A percentile compares a stretch with the other conserved stretches of the same genome.
Evolutionary conservation across 441 rosid genomes (phyloP).

Genomic region (Hura crepitans): DNA sequence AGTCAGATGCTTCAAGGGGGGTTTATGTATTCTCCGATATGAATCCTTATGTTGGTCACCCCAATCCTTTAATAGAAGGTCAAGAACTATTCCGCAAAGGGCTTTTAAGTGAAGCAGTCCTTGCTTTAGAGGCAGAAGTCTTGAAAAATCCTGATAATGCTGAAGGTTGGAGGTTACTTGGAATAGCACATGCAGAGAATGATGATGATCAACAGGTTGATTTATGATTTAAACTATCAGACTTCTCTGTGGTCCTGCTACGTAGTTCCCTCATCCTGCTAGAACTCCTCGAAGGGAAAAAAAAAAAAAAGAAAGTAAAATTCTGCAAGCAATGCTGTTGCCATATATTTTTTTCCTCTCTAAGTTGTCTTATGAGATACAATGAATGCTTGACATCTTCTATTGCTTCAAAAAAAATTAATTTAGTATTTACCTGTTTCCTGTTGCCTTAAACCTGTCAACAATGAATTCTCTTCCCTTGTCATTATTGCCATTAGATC

Average conservation of each 20-base stretch:
- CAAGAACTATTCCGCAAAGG: slow-evolving; percentile 94
- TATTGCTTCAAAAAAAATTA: neutral
- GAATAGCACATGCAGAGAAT: slow-evolving; percentile 96
- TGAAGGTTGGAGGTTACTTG: slow-evolving; percentile 99
- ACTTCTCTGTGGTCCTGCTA: neutral
- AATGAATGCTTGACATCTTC: neutral
- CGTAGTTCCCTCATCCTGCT: neutral
- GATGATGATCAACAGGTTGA: slow-evolving; percentile 98
- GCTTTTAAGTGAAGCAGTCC: slow-evolving; percentile 97
- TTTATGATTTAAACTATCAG: neutral
- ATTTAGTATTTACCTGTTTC: neutral
- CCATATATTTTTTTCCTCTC: neutral
- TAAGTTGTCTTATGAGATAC: too few species aligned
- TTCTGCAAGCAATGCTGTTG: neutral
- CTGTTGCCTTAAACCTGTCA: neutral
- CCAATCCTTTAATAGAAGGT: slow-evolving; percentile 92
- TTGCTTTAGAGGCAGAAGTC: slow-evolving; percentile 99
- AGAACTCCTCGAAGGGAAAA: slow-evolving; percentile 1
- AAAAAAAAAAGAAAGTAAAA: too few species aligned
- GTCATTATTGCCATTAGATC: neutral
- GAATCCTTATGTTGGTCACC: slow-evolving; percentile 99
- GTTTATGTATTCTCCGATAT: slow-evolving; percentile 93
- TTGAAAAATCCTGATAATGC: slow-evolving; percentile 92
- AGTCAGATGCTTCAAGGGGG: slow-evolving; percentile 67
- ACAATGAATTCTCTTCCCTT: neutral